phyloP scores from a whole-genome alignment of 2,329 filamentous ascomycete genomes.

The Cercospora zeina region DNA sequence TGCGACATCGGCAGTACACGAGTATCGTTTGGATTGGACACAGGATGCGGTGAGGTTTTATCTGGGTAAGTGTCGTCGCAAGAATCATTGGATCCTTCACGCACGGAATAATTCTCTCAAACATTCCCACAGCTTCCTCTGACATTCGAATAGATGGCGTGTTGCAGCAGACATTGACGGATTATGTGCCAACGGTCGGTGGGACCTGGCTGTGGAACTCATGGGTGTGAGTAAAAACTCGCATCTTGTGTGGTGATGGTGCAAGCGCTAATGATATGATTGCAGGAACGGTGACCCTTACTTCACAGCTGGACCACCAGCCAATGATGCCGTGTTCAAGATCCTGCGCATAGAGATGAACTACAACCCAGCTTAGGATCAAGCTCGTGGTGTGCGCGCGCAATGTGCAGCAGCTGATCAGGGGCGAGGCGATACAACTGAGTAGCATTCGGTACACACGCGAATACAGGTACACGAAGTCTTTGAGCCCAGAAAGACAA shows the following conservation, averaged over 20 bases:
- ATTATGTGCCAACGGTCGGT: slow-evolving; percentile 26
- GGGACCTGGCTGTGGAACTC: slow-evolving; percentile 32
- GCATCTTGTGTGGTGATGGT: not conserved
- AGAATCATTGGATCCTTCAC: no score
- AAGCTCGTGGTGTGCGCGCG: not conserved
- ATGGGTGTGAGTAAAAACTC: slow-evolving; percentile 26
- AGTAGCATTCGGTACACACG: no score
- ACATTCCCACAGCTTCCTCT: no score
- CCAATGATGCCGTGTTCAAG: slow-evolving; percentile 28
- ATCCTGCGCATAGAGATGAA: slow-evolving; percentile 32
- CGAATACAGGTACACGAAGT: no score
- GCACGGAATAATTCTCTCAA: no score
- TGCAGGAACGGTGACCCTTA: slow-evolving; percentile 28
- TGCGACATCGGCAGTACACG: slow-evolving; percentile 25
- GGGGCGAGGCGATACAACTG: not conserved
- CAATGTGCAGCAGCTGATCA: not conserved
- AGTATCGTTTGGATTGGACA: slow-evolving; percentile 32
- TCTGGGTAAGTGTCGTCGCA: slow-evolving; percentile 9
- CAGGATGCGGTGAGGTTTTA: slow-evolving; percentile 22
- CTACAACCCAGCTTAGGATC: slow-evolving; percentile 23
- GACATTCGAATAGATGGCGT: slow-evolving; percentile 13
- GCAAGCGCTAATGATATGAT: not conserved
- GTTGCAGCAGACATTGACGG: slow-evolving; percentile 20
- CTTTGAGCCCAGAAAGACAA: no score
- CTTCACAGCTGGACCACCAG: slow-evolving; percentile 28